phyloP scores from a whole-genome alignment of 805 yeast genomes.

The Ogataea minuta region DNA sequence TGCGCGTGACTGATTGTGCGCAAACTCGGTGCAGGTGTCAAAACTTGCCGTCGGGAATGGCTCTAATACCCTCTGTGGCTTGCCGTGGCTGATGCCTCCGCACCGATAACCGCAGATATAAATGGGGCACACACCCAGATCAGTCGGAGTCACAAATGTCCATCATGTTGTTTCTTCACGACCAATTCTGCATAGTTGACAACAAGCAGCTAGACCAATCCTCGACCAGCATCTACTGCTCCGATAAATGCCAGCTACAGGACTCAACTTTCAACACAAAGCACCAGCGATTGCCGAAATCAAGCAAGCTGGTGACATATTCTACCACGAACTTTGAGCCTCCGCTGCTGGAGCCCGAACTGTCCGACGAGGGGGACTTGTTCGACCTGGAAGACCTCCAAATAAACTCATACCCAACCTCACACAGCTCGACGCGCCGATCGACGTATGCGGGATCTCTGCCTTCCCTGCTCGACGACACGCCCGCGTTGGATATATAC shows the following conservation, averaged over 20 bases:
- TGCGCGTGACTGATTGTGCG: constrained; percentile 1
- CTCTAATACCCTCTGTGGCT: constrained; percentile 1
- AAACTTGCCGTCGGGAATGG: too few species aligned
- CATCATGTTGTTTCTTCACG: constrained; percentile 23
- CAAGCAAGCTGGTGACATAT: constrained; percentile 20
- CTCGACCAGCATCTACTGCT: constrained; percentile 20
- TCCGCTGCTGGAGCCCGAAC: neutral
- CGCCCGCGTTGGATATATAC: constrained; percentile 15
- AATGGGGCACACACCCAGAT: constrained; percentile 2
- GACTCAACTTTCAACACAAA: constrained; percentile 14
- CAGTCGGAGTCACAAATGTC: neutral
- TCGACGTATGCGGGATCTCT: constrained; percentile 20
- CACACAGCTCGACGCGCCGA: constrained; percentile 12
- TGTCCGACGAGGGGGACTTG: constrained; percentile 19
- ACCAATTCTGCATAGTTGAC: constrained; percentile 26
- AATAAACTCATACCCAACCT: constrained; percentile 17
- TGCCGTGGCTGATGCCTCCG: constrained; percentile 7
- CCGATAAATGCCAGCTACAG: constrained; percentile 21
- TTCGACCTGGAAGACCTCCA: constrained; percentile 25
- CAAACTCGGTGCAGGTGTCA: too few species aligned
- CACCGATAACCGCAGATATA: constrained; percentile 5
- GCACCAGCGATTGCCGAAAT: constrained; percentile 2
- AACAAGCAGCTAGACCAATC: constrained; percentile 16
- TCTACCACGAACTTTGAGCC: constrained; percentile 14
- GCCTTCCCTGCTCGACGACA: constrained; percentile 23